Conservation (phyloP, 2,329 filamentous ascomycete species). For the Madurella fahalii region DNA sequence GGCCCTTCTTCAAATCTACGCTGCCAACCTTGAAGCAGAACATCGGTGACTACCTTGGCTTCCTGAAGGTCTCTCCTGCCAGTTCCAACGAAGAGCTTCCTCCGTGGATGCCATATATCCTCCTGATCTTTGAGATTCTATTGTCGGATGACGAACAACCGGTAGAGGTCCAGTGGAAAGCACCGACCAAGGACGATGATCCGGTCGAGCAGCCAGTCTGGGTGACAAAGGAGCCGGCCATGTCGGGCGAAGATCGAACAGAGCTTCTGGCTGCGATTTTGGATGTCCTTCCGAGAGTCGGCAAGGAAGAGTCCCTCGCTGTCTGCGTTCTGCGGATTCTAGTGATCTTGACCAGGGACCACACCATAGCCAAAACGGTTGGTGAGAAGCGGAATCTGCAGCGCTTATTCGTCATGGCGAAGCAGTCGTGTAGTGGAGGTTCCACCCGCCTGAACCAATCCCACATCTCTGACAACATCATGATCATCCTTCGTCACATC, state of each 20-base stretch:
- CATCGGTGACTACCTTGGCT: slow-evolving; percentile 70
- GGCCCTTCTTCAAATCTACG: slow-evolving; percentile 72
- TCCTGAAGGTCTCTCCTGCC: slow-evolving; percentile 67
- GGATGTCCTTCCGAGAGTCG: slow-evolving; percentile 77
- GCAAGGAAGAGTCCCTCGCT: slow-evolving; percentile 81
- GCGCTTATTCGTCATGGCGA: slow-evolving; percentile 89
- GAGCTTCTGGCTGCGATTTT: slow-evolving; percentile 73
- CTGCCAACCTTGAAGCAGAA: slow-evolving; percentile 71
- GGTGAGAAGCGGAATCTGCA: slow-evolving; percentile 88
- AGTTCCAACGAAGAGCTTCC: slow-evolving; percentile 73
- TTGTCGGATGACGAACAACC: slow-evolving; percentile 87
- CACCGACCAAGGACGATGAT: slow-evolving; percentile 49
- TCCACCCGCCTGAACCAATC: slow-evolving; percentile 65
- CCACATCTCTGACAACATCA: slow-evolving; percentile 58
- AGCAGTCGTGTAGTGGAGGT: slow-evolving; percentile 77
- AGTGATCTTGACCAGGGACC: slow-evolving; percentile 79
- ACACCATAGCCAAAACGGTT: slow-evolving; percentile 68
- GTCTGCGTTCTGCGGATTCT: slow-evolving; percentile 78
- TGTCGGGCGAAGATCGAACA: slow-evolving; percentile 63
- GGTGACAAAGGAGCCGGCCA: slow-evolving; percentile 55
- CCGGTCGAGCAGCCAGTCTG: slow-evolving; percentile 52
- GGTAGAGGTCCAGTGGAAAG: slow-evolving; percentile 65
- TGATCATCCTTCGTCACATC: slow-evolving; percentile 86
- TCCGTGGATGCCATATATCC: slow-evolving; percentile 86
- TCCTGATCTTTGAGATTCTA: slow-evolving; percentile 85